These are phyloP conservation scores for Didymella glomerata DNA, from an alignment of 2,329 filamentous ascomycete species.

Conservation along the genomic window DNA sequence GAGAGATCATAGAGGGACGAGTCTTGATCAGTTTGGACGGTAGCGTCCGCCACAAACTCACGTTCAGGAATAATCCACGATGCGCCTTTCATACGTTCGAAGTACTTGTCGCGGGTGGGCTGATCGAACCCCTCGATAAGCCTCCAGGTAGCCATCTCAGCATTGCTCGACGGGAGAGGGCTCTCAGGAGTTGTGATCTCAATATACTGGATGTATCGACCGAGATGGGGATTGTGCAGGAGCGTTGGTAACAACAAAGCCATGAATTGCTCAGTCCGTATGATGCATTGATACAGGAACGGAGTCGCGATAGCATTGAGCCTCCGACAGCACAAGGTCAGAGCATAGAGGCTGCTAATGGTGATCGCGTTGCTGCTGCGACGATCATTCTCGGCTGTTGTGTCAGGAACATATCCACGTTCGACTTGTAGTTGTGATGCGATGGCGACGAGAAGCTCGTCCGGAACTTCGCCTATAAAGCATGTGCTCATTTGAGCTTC, in stretches of 20 bases:
- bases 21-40: too few relatives aligned
- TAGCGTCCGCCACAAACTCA: not conserved
- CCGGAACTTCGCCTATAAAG: slow-evolving; percentile 24
- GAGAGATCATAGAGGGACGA: too few relatives aligned
- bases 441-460: slow-evolving; percentile 32
- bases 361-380: not conserved
- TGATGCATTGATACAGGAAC: slow-evolving; percentile 29
- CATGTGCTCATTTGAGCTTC: not conserved
- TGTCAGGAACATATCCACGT: slow-evolving; percentile 20
- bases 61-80: not conserved
- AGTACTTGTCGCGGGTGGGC: not conserved
- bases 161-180: too few relatives aligned
- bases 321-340: slow-evolving; percentile 27
- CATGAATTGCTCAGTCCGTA: slow-evolving; percentile 2
- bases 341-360: slow-evolving; percentile 18
- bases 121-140: not conserved
- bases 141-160: too few relatives aligned
- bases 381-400: slow-evolving; percentile 1
- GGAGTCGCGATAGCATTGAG: slow-evolving; percentile 26
- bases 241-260: not conserved
- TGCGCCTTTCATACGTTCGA: not conserved
- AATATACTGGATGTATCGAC: slow-evolving; percentile 7
- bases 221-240: not conserved
- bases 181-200: not conserved
- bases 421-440: slow-evolving; percentile 22